phyloP scores from a whole-genome alignment of 2,329 filamentous ascomycete genomes.

The Lasiodiplodia hormozganensis region DNA sequence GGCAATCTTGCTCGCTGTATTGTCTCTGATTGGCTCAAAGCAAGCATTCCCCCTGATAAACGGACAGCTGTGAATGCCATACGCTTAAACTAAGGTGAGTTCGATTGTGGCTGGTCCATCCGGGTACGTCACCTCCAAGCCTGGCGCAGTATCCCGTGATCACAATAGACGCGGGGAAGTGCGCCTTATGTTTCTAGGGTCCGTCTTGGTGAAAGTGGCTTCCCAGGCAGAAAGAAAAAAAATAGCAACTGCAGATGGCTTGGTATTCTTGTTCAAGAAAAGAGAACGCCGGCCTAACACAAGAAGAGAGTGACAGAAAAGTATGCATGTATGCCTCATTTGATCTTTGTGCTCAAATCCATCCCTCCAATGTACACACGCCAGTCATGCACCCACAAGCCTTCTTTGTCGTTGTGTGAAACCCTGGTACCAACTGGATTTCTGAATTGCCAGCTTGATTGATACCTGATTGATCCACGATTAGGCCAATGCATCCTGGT shows the following conservation, averaged over 20 bases:
- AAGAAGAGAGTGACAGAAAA: not conserved
- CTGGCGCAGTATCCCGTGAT: constrained; percentile 19
- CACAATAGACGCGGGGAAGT: not conserved
- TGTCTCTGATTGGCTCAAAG: not conserved
- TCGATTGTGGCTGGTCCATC: constrained; percentile 8
- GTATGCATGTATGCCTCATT: not conserved
- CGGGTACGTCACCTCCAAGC: constrained; percentile 20
- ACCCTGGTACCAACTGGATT: not conserved
- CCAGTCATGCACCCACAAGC: not conserved
- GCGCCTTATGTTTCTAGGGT: not conserved
- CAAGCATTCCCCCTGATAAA: not conserved
- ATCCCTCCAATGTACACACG: not conserved
- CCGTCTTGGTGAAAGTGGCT: not conserved
- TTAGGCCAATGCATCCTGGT: not conserved
- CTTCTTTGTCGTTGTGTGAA: not conserved
- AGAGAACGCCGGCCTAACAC: not conserved
- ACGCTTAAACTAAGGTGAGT: not conserved
- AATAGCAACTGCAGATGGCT: not conserved
- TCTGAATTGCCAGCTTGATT: not conserved
- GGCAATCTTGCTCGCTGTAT: not conserved
- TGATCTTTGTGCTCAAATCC: not conserved
- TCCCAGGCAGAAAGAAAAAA: not conserved
- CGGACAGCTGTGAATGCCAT: not conserved
- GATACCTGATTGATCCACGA: not conserved
- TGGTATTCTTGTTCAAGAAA: not conserved